phyloP scores from a whole-genome alignment of 345 rosid species.

The Barbarea vulgaris region DNA sequence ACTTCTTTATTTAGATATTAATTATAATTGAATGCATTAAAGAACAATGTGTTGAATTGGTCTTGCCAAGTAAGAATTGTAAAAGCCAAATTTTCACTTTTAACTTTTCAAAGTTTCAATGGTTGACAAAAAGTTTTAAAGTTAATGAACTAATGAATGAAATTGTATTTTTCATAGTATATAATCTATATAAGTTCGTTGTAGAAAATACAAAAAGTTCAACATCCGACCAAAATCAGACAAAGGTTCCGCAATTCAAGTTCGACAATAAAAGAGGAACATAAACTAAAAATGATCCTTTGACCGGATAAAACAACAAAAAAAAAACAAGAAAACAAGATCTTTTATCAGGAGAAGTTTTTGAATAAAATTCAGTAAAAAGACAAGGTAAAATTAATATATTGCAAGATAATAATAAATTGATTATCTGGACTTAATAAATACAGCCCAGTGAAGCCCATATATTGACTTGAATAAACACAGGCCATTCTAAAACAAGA shows the following conservation, averaged over 20 bases:
- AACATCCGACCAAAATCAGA: not conserved
- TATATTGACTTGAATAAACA: not conserved
- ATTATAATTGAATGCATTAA: not conserved
- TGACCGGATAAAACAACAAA: not conserved
- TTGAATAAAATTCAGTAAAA: not conserved
- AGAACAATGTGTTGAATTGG: not conserved
- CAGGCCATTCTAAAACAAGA: not conserved
- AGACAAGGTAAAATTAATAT: not conserved
- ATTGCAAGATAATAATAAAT: not conserved
- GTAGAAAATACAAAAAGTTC: not conserved
- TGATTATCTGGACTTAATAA: not conserved
- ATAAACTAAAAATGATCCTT: not conserved
- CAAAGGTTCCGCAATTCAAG: not conserved
- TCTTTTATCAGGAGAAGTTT: not conserved
- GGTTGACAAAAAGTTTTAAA: too few species aligned
- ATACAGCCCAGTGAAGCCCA: not conserved
- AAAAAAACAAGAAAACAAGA: not conserved
- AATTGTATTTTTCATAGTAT: not conserved
- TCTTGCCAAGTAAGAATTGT: not conserved
- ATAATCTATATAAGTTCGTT: not conserved
- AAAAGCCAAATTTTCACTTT: not conserved
- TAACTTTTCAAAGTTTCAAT: not conserved
- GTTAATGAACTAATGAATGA: not conserved
- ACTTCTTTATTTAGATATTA: not conserved
- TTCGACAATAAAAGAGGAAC: not conserved